Evolutionary conservation across 106 monocot genomes (phyloP), one percentile per base, ranked within the genome.

Genomic region (Narthecium ossifragum): DNA sequence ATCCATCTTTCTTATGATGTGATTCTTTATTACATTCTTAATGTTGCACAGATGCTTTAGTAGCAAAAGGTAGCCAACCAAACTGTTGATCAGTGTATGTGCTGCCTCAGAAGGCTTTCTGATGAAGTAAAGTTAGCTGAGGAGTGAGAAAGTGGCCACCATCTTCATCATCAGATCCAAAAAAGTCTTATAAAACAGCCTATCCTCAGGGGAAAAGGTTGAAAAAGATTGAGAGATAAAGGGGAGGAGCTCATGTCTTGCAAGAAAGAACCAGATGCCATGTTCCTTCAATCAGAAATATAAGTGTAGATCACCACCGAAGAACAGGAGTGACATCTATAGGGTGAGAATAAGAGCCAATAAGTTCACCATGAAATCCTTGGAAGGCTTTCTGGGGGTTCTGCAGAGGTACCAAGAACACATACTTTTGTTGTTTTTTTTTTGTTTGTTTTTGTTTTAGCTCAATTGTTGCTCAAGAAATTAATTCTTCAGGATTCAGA

Each of bases 111-210:
- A 65, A 74, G 60, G 56, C 88, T 80, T 88, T 74, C 46, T 66
- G 10, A 27, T 71, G 59, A 88, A 84, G 88, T 51, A 83, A 88
- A 75, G 83, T 80, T 79, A 57, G 80, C 70, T 52, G 63, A 27
- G 63, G 78, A 83, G 79, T 76, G 69, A 73, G 64, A 58, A 66
- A 85, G 73, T 70, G 68, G 67, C 47, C 68, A 67, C 59, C 61
- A 62, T 51, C 34, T n/a, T 30, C 43, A 58, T 21, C 53, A 62
- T 23, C n/a, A 54, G 60, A 78, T 43, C 34, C 29, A 53, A 73
- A 69, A 77, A 58, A 54, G 39, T 39, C 57, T n/a, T 47, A 37
- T 58, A 63, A 61, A 31, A 47, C 23, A n/a, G n/a, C n/a, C 27
- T 50, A 13, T 1, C 12, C 22, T 36, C 22, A 41, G 1, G 37